Base-by-base conservation (phyloP, 2,329 filamentous ascomycete species). In the Exophiala xenobiotica region DNA sequence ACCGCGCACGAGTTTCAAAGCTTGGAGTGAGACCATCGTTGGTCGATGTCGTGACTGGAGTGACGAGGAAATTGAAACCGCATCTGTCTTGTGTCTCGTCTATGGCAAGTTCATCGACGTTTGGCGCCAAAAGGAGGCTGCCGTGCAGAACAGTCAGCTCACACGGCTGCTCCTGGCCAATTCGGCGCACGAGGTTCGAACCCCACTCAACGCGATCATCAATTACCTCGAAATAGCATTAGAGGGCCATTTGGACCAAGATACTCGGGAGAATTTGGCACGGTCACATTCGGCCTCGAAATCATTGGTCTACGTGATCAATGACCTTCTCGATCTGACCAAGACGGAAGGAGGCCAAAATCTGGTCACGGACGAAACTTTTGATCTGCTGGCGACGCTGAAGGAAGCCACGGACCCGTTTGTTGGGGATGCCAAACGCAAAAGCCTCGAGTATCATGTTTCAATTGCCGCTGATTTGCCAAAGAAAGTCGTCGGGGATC, bases 51-150 rank as follows among this genome's bases (percentile, higher is more conserved):
- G 87, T 18, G 90, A 95, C 60, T 96, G 90, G 90, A 85, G 84
- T 0, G 89, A 93, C 64, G 87, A 95, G 56, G 88, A 96, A 64
- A 79, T 95, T 2, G 90, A 96, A 68, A 95, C 89, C 0, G 90
- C 90, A 0, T 88, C 90, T 1, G 88, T 95, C 0, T 74, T 96
- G 2, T 95, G 90, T 63, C 73, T 95, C 6, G 88, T 96, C 1
- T 96, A 96, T 57, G 88, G 87, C 65, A 86, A 82, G 66, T 96
- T 96, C 66, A 95, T 95, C 61, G 88, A 95, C 63, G 90, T 95
- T 1, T 95, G 90, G 90, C 78, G 89, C 49, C 88, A 95, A 65
- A 95, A 95, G 60, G 90, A 96, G 67, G 86, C 85, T 1, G 88
- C 88, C 0, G 66, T 95, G 53, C 86, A 95, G 61, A 92, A 77